These are phyloP conservation scores for Yarrowia yakushimensis DNA, from an alignment of 805 yeast genomes.

Conservation along the genomic window DNA sequence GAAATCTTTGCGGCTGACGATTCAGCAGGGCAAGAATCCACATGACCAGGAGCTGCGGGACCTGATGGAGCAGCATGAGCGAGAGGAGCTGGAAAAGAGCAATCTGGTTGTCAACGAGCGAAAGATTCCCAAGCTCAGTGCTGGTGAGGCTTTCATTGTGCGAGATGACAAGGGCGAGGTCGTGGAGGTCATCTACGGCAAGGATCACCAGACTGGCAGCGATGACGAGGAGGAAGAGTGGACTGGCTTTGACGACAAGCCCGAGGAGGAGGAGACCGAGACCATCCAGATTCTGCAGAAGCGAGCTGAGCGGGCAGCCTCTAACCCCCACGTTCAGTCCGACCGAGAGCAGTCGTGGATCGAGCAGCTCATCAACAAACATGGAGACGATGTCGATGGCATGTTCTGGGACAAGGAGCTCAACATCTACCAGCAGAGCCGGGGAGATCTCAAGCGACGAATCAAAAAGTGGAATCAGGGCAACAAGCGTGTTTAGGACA, in stretches of 20 bases:
- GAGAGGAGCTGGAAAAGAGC: constrained; percentile 31
- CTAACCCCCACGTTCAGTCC: constrained; percentile 54
- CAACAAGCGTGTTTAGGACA: constrained; percentile 34
- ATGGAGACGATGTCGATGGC: constrained; percentile 82
- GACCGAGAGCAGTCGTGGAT: constrained; percentile 78
- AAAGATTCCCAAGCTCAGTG: constrained; percentile 52
- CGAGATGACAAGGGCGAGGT: constrained; percentile 70
- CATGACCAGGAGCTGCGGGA: constrained; percentile 29
- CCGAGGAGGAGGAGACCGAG: constrained; percentile 41
- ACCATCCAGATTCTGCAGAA: constrained; percentile 70
- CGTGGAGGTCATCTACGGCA: constrained; percentile 65
- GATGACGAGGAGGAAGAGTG: constrained; percentile 33
- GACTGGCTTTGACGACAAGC: constrained; percentile 27
- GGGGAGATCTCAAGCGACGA: constrained; percentile 77
- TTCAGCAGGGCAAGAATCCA: constrained; percentile 21
- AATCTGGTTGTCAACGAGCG: constrained; percentile 42
- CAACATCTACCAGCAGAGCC: constrained; percentile 76
- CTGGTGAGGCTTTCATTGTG: constrained; percentile 60
- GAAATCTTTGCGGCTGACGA: constrained; percentile 34
- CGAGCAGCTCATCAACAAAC: constrained; percentile 56
- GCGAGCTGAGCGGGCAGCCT: constrained; percentile 46
- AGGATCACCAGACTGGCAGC: constrained; percentile 36
- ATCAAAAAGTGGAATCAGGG: constrained; percentile 64
- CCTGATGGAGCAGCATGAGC: constrained; percentile 22
- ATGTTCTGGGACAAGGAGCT: constrained; percentile 92